Percentiles rank a stretch among this genome's conserved stretches.
Conservation (phyloP, 306 rosid genomes). For the Ceratonia siliqua region DNA sequence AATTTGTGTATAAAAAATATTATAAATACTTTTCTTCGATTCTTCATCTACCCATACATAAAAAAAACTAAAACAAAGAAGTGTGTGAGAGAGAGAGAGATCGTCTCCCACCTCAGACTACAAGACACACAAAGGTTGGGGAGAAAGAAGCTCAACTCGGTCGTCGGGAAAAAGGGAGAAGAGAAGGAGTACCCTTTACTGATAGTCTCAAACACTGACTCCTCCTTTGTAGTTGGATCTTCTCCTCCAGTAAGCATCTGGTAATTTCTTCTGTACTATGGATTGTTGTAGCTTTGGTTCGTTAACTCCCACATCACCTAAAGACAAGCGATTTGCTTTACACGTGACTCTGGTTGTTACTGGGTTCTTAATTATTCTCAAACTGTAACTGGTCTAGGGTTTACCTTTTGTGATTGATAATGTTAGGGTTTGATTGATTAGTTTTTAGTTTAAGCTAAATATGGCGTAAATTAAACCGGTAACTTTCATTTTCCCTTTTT, state of each 20-base stretch:
- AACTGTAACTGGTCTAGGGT: background rate
- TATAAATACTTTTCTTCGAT: too few species aligned
- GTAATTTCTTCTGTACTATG: background rate
- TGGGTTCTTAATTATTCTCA: background rate
- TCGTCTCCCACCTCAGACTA: background rate
- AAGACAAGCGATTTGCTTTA: background rate
- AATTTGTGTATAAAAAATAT: too few species aligned
- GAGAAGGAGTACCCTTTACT: background rate
- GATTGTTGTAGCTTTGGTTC: background rate
- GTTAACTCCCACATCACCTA: background rate
- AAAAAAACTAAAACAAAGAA: background rate
- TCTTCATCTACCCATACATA: too few species aligned
- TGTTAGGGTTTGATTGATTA: slow-evolving; percentile 4
- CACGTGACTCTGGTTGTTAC: background rate
- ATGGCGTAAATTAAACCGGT: background rate
- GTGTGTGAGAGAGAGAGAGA: background rate
- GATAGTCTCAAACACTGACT: background rate
- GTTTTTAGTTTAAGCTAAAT: background rate
- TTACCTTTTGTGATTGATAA: background rate
- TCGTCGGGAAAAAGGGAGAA: background rate
- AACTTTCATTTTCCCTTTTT: background rate
- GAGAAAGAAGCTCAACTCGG: background rate
- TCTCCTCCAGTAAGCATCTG: background rate
- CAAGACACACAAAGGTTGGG: background rate
- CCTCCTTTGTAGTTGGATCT: background rate